Evolutionary conservation across 192 early-diverging fungal species (phyloP), one percentile per base, ranked within the genome.

Genomic region (Gaertneriomyces sp.): DNA sequence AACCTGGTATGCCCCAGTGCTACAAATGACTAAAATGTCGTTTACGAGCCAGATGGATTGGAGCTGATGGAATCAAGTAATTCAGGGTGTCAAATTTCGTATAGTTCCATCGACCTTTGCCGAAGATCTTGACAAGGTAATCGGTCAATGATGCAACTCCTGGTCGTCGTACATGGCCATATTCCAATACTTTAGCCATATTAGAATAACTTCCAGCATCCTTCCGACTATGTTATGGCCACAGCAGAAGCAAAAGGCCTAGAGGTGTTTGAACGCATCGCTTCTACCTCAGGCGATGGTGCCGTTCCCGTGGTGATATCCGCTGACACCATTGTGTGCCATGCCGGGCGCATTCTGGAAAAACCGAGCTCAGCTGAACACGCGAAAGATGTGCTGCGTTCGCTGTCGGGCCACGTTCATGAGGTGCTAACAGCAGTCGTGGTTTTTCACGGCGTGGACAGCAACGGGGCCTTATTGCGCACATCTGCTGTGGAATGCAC

Each of bases 261-360:
- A 5, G 19, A 56, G 12, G 33, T 56, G 20, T 38, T 33, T 8
- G 20, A 56, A 14, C 4, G 20, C 4, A 3, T 9, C 54, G 39
- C 14, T 3, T 6, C 16, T 56, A 38, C 16, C 14, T 19, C 11
- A 16, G 79, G 80, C 40, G n/a, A 12, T 25, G 25, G 25, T 33
- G 25, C 25, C 25, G 25, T 33, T 33, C 73, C 86, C 60, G 61
- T 93, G 42, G 76, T 93, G 16, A 92, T 95, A 46, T 83, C 85
- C 4, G 81, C 90, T n/a, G 94, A 96, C 67, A 96, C 94, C 0
- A 81, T 96, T 0, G 89, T 93, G 14, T 76, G 81, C 7, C 63
- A 56, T 45, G 73, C 81, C 12, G 74, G 76, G n/a, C 45, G 57
- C 38, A 92, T 96, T 14, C 80, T 96, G 2, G 94, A 94, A 61